These are phyloP conservation scores for Lepidium aucheri DNA, from an alignment of 345 rosid genomes.

Conservation along the genomic window DNA sequence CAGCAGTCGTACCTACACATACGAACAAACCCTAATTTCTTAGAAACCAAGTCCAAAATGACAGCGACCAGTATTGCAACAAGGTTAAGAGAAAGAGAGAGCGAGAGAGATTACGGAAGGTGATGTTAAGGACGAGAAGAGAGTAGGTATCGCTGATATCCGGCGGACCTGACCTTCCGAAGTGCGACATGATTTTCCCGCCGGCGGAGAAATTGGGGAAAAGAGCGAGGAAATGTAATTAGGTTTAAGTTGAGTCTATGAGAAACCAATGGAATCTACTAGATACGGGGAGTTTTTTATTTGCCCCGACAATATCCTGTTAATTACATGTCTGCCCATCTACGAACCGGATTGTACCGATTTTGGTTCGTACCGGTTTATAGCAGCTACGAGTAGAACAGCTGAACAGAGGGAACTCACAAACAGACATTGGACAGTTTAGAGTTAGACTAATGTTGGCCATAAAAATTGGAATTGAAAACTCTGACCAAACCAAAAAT, in stretches of 20 bases:
- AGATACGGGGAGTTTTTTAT: background rate
- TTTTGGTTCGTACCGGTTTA: background rate
- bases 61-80: background rate
- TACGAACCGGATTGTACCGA: background rate
- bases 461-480: too few relatives aligned
- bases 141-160: constrained; percentile 67
- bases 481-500: too few relatives aligned
- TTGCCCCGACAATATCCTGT: background rate
- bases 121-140: constrained; percentile 77
- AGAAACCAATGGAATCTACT: background rate
- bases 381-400: background rate
- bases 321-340: constrained; percentile 2
- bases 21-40: background rate
- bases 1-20: constrained; percentile 65
- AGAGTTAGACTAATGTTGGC: too few relatives aligned
- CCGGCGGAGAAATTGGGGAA: background rate
- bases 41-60: background rate
- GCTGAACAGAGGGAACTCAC: too few relatives aligned
- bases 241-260: constrained; percentile 7
- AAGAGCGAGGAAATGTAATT: background rate
- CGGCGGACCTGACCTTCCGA: constrained; percentile 76
- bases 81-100: background rate
- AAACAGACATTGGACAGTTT: too few relatives aligned
- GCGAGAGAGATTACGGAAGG: constrained; percentile 48
- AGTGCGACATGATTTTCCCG: constrained; percentile 55